Conservation (phyloP, 2,329 filamentous ascomycete genomes). For the Bimuria novae-zelandiae region DNA sequence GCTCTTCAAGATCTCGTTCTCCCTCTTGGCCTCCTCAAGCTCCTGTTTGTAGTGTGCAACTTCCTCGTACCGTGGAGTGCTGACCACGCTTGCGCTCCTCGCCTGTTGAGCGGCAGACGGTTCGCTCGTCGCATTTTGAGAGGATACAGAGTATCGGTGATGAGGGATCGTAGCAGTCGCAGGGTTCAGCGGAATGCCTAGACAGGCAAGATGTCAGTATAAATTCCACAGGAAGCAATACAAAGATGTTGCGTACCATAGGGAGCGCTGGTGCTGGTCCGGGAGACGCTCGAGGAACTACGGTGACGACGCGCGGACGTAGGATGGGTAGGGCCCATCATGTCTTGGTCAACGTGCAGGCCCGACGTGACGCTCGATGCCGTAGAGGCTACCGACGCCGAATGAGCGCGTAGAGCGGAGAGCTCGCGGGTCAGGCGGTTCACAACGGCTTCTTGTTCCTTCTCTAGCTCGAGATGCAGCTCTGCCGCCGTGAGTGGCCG, state of each 20-base stretch:
- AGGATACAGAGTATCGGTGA: slow-evolving; percentile 40
- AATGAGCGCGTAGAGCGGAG: slow-evolving; percentile 74
- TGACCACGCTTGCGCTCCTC: slow-evolving; percentile 41
- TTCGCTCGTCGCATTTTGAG: slow-evolving; percentile 33
- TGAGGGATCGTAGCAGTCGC: slow-evolving; percentile 30
- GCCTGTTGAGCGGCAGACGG: slow-evolving; percentile 26
- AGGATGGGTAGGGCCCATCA: slow-evolving; percentile 56
- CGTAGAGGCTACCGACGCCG: slow-evolving; percentile 66
- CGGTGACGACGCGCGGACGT: slow-evolving; percentile 61
- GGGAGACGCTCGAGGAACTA: slow-evolving; percentile 59
- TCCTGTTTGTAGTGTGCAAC: slow-evolving; percentile 51
- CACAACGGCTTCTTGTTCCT: slow-evolving; percentile 93
- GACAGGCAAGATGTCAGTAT: neutral
- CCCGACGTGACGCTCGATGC: slow-evolving; percentile 60
- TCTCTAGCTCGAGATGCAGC: slow-evolving; percentile 86
- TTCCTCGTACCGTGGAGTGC: slow-evolving; percentile 49
- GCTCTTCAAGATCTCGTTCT: slow-evolving; percentile 54
- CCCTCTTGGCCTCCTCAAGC: slow-evolving; percentile 55
- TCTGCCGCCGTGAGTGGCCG: slow-evolving; percentile 86
- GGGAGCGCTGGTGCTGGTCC: slow-evolving; percentile 24
- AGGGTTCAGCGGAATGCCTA: slow-evolving; percentile 24
- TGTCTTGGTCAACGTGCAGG: slow-evolving; percentile 48
- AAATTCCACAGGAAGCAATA: neutral
- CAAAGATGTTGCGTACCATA: slow-evolving; percentile 2
- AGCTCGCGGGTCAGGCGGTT: slow-evolving; percentile 93